Base-by-base conservation (phyloP, 176 grass and related monocot species). In the Thinopyrum elongatum region DNA sequence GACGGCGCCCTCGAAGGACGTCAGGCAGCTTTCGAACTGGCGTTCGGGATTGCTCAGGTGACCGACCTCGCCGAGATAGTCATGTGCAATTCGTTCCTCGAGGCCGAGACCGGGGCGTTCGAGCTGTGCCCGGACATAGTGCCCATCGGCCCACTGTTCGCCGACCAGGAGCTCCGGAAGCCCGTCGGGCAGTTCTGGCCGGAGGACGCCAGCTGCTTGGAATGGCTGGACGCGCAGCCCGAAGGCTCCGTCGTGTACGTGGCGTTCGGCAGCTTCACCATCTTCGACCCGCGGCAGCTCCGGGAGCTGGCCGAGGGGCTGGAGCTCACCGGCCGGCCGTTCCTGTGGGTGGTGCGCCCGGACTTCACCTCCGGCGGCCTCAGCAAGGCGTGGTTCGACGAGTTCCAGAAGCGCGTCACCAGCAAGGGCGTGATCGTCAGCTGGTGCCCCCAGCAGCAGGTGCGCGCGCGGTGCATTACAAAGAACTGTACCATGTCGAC, bases 1-100 rank as follows among this genome's bases (percentile, higher is more conserved):
- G 1, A 58, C 26, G 82, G 79, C 15, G 65, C 67, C 1, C 14
- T 33, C 0, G 65, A 85, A 4, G 67, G 42, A 1, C 44, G 63
- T 44, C 49, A 84, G 41, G 67, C 59, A 7, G 26, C 73, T 21
- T 94, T 94, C 80, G 26, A 81, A 7, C 81, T 88, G 55, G 47
- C 88, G 11, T 1, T 39, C 38, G 42, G 41, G 2, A 90, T 82
- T 59, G 72, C 65, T 46, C 4, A 25, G 68, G 31, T 47, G 29
- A 77, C 53, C n/a, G 57, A 22, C 14, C 47, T 63, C 21, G 77
- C 86, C 13, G 90, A 93, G 29, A 87, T 89, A 6, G 4, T 67
- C 22, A 5, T 97, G 23, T 86, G 85, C 92, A 97, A 92, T 80
- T 92, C 94, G 8, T 95, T 93, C 84, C 47, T 80, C 9, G 94